Conservation (phyloP, 176 grass and related monocot species). For the Eleusine indica region DNA sequence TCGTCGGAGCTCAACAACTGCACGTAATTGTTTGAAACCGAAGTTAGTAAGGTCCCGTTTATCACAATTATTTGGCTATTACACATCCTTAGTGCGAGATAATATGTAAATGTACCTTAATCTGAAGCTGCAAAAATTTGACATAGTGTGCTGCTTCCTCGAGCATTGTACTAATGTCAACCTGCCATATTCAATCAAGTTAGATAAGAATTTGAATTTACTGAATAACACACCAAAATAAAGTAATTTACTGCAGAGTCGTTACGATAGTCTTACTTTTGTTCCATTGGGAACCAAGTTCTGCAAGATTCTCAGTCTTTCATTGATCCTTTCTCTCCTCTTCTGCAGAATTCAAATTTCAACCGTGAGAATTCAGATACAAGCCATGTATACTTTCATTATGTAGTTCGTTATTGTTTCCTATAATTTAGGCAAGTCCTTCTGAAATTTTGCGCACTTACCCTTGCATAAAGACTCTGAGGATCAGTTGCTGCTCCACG, state of each 20-base stretch:
- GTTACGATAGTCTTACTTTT: conserved; percentile 58
- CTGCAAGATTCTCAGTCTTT: conserved; percentile 82
- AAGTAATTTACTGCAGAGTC: conserved; percentile 11
- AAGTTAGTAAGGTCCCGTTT: conserved; percentile 20
- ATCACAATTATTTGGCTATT: background rate
- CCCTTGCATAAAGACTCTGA: conserved; percentile 90
- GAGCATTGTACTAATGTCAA: conserved; percentile 98
- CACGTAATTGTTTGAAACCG: conserved; percentile 37
- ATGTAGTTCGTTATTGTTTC: background rate
- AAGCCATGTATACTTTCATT: background rate
- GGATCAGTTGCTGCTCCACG: conserved; percentile 73
- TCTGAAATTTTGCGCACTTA: conserved; percentile 34
- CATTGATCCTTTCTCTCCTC: conserved; percentile 97
- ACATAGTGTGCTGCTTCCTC: conserved; percentile 97
- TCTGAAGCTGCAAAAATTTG: conserved; percentile 92
- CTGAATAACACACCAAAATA: background rate
- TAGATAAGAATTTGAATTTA: conserved; percentile 14
- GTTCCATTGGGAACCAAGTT: conserved; percentile 93
- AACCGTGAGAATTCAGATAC: conserved; percentile 39
- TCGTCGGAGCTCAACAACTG: conserved; percentile 95
- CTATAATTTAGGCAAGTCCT: background rate
- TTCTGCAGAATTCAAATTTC: conserved; percentile 64
- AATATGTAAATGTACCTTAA: conserved; percentile 61
- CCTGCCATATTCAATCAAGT: conserved; percentile 52
- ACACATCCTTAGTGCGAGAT: conserved; percentile 4